These are phyloP conservation scores for Pichia phayaonensis DNA, from an alignment of 805 yeast species.

Conservation along the genomic window DNA sequence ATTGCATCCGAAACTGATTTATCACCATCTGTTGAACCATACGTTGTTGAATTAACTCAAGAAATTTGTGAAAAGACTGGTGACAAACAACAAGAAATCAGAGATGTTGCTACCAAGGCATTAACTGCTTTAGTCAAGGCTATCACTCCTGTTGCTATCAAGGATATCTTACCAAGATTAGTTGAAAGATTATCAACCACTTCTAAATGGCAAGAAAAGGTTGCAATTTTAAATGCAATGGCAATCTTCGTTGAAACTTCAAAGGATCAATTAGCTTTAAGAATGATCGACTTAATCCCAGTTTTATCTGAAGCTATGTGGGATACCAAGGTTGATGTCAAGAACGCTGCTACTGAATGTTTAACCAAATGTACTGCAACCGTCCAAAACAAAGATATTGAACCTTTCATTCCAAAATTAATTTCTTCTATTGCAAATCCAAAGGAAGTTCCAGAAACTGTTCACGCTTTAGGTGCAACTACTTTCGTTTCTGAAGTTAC, in stretches of 20 bases:
- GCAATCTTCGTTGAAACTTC: constrained; percentile 88
- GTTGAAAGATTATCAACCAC: constrained; percentile 59
- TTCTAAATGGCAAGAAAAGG: constrained; percentile 98
- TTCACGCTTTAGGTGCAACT: constrained; percentile 98
- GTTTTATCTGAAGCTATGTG: constrained; percentile 99
- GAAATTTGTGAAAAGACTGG: constrained; percentile 73
- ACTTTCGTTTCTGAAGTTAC: constrained; percentile 99
- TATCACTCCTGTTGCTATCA: constrained; percentile 88
- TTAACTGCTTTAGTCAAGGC: constrained; percentile 70
- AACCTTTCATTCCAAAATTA: constrained; percentile 96
- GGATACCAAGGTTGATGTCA: constrained; percentile 99
- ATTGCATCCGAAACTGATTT: constrained; percentile 75
- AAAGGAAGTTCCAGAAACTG: constrained; percentile 97
- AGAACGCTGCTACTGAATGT: constrained; percentile 92
- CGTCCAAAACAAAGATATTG: constrained; percentile 99
- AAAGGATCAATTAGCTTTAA: constrained; percentile 90
- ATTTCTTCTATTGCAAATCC: constrained; percentile 96
- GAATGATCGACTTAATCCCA: constrained; percentile 99
- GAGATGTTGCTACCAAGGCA: constrained; percentile 68
- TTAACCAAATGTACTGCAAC: constrained; percentile 96
- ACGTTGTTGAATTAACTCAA: constrained; percentile 68
- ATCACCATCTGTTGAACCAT: constrained; percentile 94
- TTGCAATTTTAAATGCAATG: constrained; percentile 78
- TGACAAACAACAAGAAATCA: constrained; percentile 78
- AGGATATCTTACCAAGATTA: constrained; percentile 79